Base-by-base conservation (phyloP, 345 rosid species). In the Salix arbutifolia region DNA sequence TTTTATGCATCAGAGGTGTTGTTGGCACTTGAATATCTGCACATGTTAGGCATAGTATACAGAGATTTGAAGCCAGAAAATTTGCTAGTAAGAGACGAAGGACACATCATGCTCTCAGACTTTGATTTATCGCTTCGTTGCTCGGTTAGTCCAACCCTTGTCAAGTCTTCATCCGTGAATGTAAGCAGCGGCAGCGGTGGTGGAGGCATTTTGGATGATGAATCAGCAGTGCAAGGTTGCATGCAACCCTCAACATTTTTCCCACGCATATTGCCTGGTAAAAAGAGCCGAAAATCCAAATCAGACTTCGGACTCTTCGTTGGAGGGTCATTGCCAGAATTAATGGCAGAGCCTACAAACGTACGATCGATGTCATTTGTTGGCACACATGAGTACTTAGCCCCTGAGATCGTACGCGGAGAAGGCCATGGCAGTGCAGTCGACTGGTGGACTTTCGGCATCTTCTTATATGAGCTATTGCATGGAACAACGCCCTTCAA, bases 341-440 rank as follows among this genome's bases (percentile, higher is more conserved):
- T 94, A 48, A 92, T 94, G 98, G 98, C 97, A 13, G 97, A 94
- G 74, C 98, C 97, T 3, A 91, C 95, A 5, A 89, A 94, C 71
- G 97, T 92, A 5, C 85, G 91, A 1, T 94, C 98, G 0, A 91
- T 94, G 98, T 94, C 98, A 1, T 94, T 94, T 68, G 97, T 94
- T 1, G 97, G 98, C 1, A 92, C 98, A 1, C 97, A 94, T 65
- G 98, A 94, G 82, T 94, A 94, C 66, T 76, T 94, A 67, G 97
- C 97, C 28, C 97, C 96, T 0, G 97, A 94, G 77, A 94, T 94
- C 76, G 85, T 94, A 67, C 88, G 97, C 1, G 98, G 98, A n/a
- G 95, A 94, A 78, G 98, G 98, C 11, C 98, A 94, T 31, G 97
- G 98, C 11, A 92, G 97, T 74, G 98, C 97, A 18, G 98, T 94